These are phyloP conservation scores for Heterobasidion annosum DNA, from an alignment of 1,284 basidiomycete genomes.

Conservation along the genomic window DNA sequence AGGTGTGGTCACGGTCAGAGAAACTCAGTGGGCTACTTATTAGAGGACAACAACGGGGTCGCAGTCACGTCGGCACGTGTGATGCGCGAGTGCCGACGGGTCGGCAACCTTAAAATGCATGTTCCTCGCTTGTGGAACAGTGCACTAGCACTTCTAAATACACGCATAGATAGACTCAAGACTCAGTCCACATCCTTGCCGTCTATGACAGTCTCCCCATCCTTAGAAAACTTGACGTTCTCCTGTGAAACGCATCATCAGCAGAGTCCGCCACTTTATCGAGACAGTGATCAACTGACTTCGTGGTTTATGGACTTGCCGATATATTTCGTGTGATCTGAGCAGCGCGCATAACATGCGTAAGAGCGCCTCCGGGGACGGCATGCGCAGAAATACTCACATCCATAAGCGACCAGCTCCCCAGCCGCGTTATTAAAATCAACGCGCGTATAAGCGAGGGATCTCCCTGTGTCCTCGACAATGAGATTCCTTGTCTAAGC, in stretches of 20 bases:
- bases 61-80: too few relatives aligned
- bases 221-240: conserved; percentile 75
- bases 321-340: conserved; percentile 86
- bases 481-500: neutral
- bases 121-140: too few relatives aligned
- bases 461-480: conserved; percentile 46
- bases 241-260: conserved; percentile 29
- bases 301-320: conserved; percentile 62
- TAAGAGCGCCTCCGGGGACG: neutral
- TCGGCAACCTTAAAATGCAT: too few relatives aligned
- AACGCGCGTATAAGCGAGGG: conserved; percentile 73
- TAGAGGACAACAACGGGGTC: too few relatives aligned
- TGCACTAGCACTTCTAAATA: too few relatives aligned
- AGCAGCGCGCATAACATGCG: neutral
- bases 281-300: conserved; percentile 27
- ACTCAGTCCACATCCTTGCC: conserved; percentile 39
- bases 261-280: neutral
- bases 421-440: conserved; percentile 69
- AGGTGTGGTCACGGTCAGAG: neutral
- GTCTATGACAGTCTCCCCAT: conserved; percentile 66
- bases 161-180: neutral
- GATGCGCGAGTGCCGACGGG: too few relatives aligned
- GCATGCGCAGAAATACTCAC: conserved; percentile 29
- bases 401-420: conserved; percentile 77
- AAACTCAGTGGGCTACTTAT: neutral